Evolutionary conservation across 805 yeast species (phyloP).

Genomic region (Saccharomycodes ludwigii): DNA sequence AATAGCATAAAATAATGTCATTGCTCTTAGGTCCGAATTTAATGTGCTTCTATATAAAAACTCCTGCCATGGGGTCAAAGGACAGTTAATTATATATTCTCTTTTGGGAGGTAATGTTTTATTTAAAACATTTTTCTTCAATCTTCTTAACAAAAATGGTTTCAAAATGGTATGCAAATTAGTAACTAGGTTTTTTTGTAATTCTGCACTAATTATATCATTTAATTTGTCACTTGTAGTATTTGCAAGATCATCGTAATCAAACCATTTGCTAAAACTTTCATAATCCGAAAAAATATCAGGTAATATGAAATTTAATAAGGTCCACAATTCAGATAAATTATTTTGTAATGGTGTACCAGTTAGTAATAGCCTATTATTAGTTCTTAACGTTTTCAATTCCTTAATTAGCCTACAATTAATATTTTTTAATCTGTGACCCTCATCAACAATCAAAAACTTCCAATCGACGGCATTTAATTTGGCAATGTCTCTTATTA

Average conservation of each 20-base stretch:
- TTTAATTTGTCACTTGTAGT: slow-evolving; percentile 20
- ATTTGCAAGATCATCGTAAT: slow-evolving; percentile 47
- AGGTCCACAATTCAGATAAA: slow-evolving; percentile 81
- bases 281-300: slow-evolving; percentile 86
- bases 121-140: slow-evolving; percentile 60
- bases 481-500: slow-evolving; percentile 52
- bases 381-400: slow-evolving; percentile 40
- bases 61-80: slow-evolving; percentile 51
- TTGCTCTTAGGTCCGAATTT: slow-evolving; percentile 29
- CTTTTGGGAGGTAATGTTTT: slow-evolving; percentile 73
- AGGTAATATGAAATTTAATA: slow-evolving; percentile 82
- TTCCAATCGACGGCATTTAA: slow-evolving; percentile 56
- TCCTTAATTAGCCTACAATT: slow-evolving; percentile 64
- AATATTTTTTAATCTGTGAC: slow-evolving; percentile 81
- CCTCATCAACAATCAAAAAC: slow-evolving; percentile 86
- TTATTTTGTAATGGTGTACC: slow-evolving; percentile 97
- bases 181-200: slow-evolving; percentile 49
- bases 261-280: slow-evolving; percentile 89
- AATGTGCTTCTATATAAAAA: slow-evolving; percentile 46
- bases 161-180: slow-evolving; percentile 79
- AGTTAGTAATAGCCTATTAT: slow-evolving; percentile 69
- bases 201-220: slow-evolving; percentile 42
- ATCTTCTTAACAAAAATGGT: slow-evolving; percentile 75
- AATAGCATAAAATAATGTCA: slow-evolving; percentile 35
- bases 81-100: slow-evolving; percentile 72